These are phyloP conservation scores for Rhizopus arrhizus DNA, from an alignment of 371 early-diverging fungal species.

Conservation along the genomic window DNA sequence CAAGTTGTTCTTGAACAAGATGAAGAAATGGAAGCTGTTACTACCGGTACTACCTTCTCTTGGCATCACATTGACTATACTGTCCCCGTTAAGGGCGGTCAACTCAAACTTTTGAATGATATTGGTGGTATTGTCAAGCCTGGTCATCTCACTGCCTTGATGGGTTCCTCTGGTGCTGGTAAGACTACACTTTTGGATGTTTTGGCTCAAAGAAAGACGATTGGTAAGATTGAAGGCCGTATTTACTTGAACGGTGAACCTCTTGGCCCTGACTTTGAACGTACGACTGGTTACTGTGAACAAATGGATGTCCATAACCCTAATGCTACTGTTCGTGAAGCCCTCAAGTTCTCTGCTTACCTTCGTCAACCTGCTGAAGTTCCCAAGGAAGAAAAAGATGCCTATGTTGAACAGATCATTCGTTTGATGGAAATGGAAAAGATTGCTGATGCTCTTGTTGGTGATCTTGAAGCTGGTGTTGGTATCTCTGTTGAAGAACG, in stretches of 20 bases:
- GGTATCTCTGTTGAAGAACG: slow-evolving; percentile 70
- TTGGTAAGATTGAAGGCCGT: slow-evolving; percentile 71
- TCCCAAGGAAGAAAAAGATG: slow-evolving; percentile 62
- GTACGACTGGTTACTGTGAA: slow-evolving; percentile 81
- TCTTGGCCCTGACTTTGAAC: slow-evolving; percentile 61
- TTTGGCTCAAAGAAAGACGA: slow-evolving; percentile 74
- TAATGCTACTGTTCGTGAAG: slow-evolving; percentile 66
- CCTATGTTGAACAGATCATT: slow-evolving; percentile 72
- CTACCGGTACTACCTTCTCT: slow-evolving; percentile 54
- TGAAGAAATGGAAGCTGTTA: slow-evolving; percentile 32
- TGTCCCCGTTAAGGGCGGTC: slow-evolving; percentile 61
- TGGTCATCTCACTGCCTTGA: slow-evolving; percentile 72
- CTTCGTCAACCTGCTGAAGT: slow-evolving; percentile 67
- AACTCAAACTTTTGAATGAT: slow-evolving; percentile 54
- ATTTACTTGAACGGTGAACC: slow-evolving; percentile 66
- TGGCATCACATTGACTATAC: slow-evolving; percentile 63
- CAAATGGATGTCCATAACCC: slow-evolving; percentile 82
- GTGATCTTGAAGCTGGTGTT: slow-evolving; percentile 57
- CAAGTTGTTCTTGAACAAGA: slow-evolving; percentile 21
- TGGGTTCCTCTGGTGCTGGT: slow-evolving; percentile 85
- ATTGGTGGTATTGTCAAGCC: slow-evolving; percentile 58
- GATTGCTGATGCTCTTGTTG: slow-evolving; percentile 62
- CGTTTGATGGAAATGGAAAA: slow-evolving; percentile 65
- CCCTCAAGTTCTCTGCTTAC: slow-evolving; percentile 72
- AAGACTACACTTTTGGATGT: slow-evolving; percentile 87